Conservation (phyloP, 768 basidiomycete genomes). For the Dioszegia hungarica region DNA sequence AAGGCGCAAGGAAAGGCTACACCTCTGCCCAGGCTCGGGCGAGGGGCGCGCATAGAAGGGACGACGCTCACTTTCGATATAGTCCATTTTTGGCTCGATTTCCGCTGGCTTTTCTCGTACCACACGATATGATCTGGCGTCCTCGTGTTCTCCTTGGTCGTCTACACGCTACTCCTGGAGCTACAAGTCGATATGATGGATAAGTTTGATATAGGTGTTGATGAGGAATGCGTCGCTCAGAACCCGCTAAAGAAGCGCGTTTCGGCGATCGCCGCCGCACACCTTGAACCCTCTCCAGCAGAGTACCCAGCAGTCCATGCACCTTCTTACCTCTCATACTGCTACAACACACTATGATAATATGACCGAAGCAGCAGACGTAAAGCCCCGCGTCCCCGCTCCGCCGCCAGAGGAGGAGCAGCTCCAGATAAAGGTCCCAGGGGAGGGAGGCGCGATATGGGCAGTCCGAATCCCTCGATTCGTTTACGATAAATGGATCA, state of each 20-base stretch:
- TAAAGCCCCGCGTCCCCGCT: conserved; percentile 14
- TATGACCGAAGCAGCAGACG: conserved; percentile 9
- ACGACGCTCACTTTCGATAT: conserved; percentile 31
- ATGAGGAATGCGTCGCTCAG: not conserved
- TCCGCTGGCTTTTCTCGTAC: not conserved
- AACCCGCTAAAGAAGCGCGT: not conserved
- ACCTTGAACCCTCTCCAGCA: not conserved
- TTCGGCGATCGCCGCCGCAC: not conserved
- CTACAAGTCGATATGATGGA: too few relatives aligned
- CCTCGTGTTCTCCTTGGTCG: not conserved
- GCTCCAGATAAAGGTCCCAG: conserved; percentile 7
- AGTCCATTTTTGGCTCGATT: conserved; percentile 26
- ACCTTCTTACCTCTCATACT: not conserved
- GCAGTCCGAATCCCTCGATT: conserved; percentile 67
- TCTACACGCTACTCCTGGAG: too few relatives aligned
- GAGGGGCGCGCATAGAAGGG: too few relatives aligned
- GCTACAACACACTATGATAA: not conserved
- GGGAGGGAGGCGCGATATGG: conserved; percentile 22
- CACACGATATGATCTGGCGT: too few relatives aligned
- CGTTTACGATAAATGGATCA: conserved; percentile 79
- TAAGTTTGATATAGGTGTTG: not conserved
- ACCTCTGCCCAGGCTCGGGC: too few relatives aligned
- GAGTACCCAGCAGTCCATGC: not conserved
- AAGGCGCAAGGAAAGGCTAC: too few relatives aligned
- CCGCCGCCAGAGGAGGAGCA: conserved; percentile 10